Base-by-base conservation (phyloP, 2,329 filamentous ascomycete species). In the Aspergillus vadensis region DNA sequence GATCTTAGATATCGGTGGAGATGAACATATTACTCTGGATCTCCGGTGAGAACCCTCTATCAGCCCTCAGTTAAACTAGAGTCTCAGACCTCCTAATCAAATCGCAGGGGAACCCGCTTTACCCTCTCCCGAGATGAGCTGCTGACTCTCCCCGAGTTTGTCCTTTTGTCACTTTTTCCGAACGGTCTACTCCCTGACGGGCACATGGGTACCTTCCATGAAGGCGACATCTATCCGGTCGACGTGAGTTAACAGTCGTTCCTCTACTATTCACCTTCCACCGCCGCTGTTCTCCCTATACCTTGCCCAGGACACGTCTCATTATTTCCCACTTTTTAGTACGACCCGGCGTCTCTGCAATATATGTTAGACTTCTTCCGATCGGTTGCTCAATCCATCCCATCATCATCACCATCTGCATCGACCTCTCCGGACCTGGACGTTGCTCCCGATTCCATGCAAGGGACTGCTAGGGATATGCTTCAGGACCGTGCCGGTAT, bases 351-450 rank as follows among this genome's bases (percentile, higher is more conserved):
- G 56, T 98, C 94, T 51, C 86, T 99, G 58, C 92, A 98, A 79
- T 99, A 98, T 81, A 99, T 99, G 95, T 86, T 99, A 66, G 94
- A 97, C 71, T 99, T 99, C 79, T 99, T 99, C 82, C 90, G 95
- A 66, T 88, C 89, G 67, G 94, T 99, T 65, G 95, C 95, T 57
- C 92, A 97, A 78, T 95, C 93, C n/a, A 98, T 99, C 67, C 77
- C 76, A 6, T 85, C 86, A 44, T 87, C 91, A 64, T 81, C 85
- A 15, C 83, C 84, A 30, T 91, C 91, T 55, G 86, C 89, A 36
- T 86, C 84, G 59, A 80, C 85, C 38, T 86, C 86, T 2, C 84
- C 86, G 5, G 80, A 83, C 32, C 73, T 76, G 63, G 87, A 91
- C 63, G 80, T 85, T 63, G 69, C 86, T 83, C 87, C 91, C 63